These are phyloP conservation scores for Fusarium palustre DNA, from an alignment of 2,329 filamentous ascomycete genomes.

Conservation along the genomic window DNA sequence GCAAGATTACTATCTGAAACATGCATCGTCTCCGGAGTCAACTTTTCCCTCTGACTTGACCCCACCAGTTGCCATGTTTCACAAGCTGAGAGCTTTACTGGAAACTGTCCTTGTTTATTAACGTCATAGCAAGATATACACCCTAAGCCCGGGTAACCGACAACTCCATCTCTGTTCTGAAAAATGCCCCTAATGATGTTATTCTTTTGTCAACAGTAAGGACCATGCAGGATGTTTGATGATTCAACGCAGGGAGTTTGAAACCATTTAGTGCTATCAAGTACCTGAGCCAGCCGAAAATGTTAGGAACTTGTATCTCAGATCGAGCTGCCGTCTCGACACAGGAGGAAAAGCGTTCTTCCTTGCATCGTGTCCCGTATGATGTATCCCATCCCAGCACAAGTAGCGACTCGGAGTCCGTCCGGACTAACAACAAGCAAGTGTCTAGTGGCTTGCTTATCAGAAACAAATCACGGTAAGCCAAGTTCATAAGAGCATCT, in stretches of 20 bases:
- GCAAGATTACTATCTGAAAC: constrained; percentile 4
- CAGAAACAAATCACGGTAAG: neutral
- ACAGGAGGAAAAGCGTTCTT: neutral
- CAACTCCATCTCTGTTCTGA: neutral
- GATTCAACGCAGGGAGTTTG: neutral
- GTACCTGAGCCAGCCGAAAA: neutral
- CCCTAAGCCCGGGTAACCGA: neutral
- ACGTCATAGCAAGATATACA: neutral
- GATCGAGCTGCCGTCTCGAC: neutral
- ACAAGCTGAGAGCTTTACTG: neutral
- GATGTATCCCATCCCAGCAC: too few species aligned
- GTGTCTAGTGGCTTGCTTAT: neutral
- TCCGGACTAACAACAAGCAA: neutral
- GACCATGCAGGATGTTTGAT: neutral
- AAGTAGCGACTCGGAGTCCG: neutral
- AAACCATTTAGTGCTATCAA: neutral
- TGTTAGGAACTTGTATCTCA: neutral
- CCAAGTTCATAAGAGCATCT: neutral
- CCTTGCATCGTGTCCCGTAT: neutral
- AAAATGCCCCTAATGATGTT: neutral
- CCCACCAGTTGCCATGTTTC: constrained; percentile 2
- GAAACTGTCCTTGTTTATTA: neutral
- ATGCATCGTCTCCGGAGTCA: neutral
- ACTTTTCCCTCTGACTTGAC: neutral
- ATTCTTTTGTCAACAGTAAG: neutral